Conservation (phyloP, 495 filamentous ascomycete genomes). For the Cercophora scortea region DNA sequence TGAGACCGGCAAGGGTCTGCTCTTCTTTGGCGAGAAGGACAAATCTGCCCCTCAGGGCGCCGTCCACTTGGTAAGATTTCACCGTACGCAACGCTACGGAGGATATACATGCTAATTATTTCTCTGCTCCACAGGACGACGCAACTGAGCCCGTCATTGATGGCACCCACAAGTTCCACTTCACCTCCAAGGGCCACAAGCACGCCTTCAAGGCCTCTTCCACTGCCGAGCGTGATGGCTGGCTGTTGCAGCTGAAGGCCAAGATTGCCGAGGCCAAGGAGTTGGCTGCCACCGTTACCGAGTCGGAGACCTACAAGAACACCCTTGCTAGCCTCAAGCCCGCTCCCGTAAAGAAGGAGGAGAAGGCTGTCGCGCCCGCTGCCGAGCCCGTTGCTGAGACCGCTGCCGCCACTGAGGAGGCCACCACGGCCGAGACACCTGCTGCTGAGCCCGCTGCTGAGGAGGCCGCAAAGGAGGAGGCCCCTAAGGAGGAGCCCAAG, state of each 20-base stretch:
- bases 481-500: slow-evolving; percentile 42
- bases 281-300: slow-evolving; percentile 55
- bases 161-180: slow-evolving; percentile 69
- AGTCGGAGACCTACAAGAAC: slow-evolving; percentile 72
- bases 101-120: neutral
- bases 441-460: slow-evolving; percentile 23
- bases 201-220: slow-evolving; percentile 76
- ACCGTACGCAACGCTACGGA: neutral
- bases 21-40: slow-evolving; percentile 81
- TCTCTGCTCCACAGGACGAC: slow-evolving; percentile 53
- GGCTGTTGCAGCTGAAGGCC: slow-evolving; percentile 69
- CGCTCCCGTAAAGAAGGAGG: slow-evolving; percentile 37
- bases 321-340: slow-evolving; percentile 66
- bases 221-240: slow-evolving; percentile 77
- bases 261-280: slow-evolving; percentile 75
- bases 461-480: slow-evolving; percentile 30
- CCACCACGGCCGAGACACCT: slow-evolving; percentile 31
- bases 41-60: slow-evolving; percentile 79
- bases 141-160: slow-evolving; percentile 69
- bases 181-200: slow-evolving; percentile 80
- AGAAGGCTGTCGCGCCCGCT: slow-evolving; percentile 29
- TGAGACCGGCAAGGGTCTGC: slow-evolving; percentile 90
- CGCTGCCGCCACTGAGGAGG: slow-evolving; percentile 38
- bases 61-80: slow-evolving; percentile 66
- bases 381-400: slow-evolving; percentile 32